These are phyloP conservation scores for Trifolium subterraneum DNA, from an alignment of 306 rosid genomes.

Conservation along the genomic window DNA sequence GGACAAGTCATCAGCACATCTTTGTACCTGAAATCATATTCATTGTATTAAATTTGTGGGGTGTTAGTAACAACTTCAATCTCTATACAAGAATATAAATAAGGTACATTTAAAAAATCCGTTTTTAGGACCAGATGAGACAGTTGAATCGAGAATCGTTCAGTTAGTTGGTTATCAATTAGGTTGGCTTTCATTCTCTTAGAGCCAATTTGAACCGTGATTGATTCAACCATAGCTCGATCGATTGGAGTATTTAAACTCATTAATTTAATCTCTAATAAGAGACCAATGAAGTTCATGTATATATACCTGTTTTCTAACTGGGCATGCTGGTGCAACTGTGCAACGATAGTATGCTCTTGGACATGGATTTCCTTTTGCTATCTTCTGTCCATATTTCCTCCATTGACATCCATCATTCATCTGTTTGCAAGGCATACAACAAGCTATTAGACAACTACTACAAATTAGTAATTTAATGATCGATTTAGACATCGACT, in stretches of 20 bases:
- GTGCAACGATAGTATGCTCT: slow-evolving; percentile 84
- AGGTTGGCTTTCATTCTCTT: background rate
- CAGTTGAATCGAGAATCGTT: background rate
- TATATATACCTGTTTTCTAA: slow-evolving; percentile 60
- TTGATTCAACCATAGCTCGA: background rate
- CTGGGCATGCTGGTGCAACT: slow-evolving; percentile 71
- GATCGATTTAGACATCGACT: too few relatives aligned
- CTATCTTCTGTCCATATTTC: slow-evolving; percentile 79
- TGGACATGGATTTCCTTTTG: slow-evolving; percentile 86
- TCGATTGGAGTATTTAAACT: too few relatives aligned
- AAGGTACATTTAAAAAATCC: background rate
- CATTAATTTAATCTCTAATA: background rate
- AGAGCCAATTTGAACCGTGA: background rate
- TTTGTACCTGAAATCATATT: slow-evolving; percentile 70
- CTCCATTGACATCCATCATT: slow-evolving; percentile 91
- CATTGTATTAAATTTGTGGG: too few relatives aligned
- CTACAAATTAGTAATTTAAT: too few relatives aligned
- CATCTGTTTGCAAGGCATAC: slow-evolving; percentile 49
- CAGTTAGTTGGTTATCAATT: background rate
- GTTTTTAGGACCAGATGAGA: too few relatives aligned
- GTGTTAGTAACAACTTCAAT: background rate
- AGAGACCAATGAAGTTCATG: too few relatives aligned
- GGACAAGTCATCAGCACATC: slow-evolving; percentile 76
- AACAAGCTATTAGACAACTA: background rate
- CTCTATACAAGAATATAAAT: background rate